Evolutionary conservation across 1,284 basidiomycete genomes (phyloP).

Genomic region (Ustilago sp.): DNA sequence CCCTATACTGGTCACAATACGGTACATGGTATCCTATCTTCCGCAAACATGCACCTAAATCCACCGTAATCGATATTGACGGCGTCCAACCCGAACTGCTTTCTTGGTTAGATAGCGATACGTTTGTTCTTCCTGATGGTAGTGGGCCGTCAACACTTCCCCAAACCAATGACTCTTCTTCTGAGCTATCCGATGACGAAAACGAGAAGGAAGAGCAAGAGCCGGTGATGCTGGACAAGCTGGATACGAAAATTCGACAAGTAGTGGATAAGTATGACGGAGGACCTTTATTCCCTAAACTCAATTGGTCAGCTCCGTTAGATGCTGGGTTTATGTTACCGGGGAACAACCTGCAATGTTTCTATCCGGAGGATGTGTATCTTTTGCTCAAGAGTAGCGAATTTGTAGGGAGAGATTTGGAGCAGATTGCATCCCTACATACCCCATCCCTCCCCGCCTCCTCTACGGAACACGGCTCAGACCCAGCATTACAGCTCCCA

Average conservation of each 20-base stretch:
- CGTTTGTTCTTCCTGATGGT: constrained; percentile 84
- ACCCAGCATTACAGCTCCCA: not conserved
- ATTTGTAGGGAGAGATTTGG: constrained; percentile 85
- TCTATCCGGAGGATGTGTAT: constrained; percentile 88
- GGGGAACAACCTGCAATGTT: constrained; percentile 86
- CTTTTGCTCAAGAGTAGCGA: constrained; percentile 92
- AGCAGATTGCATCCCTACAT: constrained; percentile 68
- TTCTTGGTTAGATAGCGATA: constrained; percentile 81
- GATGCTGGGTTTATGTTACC: constrained; percentile 93
- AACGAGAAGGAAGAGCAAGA: constrained; percentile 54
- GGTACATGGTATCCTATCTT: constrained; percentile 88
- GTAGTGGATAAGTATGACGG: constrained; percentile 78
- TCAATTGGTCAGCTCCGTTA: constrained; percentile 65
- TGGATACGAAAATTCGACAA: constrained; percentile 80
- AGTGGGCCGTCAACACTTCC: constrained; percentile 73
- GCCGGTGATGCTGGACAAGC: constrained; percentile 69
- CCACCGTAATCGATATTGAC: constrained; percentile 78
- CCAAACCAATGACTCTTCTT: not conserved
- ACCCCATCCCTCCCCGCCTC: not conserved
- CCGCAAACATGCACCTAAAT: constrained; percentile 78
- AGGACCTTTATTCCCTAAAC: constrained; percentile 86
- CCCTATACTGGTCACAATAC: constrained; percentile 74
- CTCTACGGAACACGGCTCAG: not conserved
- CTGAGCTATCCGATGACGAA: constrained; percentile 70
- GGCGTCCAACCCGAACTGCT: constrained; percentile 77